phyloP scores from a whole-genome alignment of 2,329 filamentous ascomycete genomes.

The Penicillium sp. region DNA sequence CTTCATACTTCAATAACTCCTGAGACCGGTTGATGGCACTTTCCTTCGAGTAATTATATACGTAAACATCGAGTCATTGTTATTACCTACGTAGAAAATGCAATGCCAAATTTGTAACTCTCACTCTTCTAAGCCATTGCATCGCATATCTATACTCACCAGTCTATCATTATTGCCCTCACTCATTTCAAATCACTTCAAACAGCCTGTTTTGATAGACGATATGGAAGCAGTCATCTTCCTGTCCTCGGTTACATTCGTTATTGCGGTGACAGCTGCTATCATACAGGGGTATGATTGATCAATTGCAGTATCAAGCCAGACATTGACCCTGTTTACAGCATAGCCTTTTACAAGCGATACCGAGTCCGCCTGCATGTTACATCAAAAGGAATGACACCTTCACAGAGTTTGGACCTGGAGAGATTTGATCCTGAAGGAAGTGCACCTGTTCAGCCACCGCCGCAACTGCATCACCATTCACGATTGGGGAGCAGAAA shows the following conservation, averaged over 20 bases:
- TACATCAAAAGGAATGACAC: constrained; percentile 4
- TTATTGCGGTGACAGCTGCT: constrained; percentile 11
- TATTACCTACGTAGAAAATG: neutral
- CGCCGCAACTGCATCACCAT: constrained; percentile 3
- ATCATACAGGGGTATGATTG: constrained; percentile 13
- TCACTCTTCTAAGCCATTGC: neutral
- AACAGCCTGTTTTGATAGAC: neutral
- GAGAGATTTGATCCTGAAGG: constrained; percentile 1
- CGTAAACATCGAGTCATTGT: neutral
- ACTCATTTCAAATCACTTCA: neutral
- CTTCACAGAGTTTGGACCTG: constrained; percentile 7
- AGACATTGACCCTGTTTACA: neutral
- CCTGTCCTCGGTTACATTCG: constrained; percentile 14
- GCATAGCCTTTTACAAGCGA: constrained; percentile 15
- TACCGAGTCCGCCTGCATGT: constrained; percentile 20
- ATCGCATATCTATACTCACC: neutral
- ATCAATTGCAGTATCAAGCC: neutral
- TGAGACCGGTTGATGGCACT: neutral
- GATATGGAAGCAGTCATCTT: constrained; percentile 17
- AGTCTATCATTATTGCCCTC: neutral
- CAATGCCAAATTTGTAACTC: neutral
- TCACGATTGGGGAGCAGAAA: constrained; percentile 10
- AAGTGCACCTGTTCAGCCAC: neutral
- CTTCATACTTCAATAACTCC: neutral
- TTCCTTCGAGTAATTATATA: neutral